Conservation (phyloP, 2,329 filamentous ascomycete species). For the Aspergillus ustus region DNA sequence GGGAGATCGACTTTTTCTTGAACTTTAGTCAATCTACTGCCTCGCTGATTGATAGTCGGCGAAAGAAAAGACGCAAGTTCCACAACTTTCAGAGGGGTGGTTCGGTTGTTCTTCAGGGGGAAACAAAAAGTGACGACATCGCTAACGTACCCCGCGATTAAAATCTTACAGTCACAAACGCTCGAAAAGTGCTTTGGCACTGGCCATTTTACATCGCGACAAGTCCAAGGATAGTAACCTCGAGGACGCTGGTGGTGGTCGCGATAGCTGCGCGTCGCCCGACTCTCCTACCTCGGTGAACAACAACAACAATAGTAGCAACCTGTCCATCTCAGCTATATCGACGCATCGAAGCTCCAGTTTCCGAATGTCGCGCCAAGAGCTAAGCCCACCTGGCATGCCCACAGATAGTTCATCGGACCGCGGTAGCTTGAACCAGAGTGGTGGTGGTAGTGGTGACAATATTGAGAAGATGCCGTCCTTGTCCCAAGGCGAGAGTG, state of each 20-base stretch:
- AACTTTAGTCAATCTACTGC: background rate
- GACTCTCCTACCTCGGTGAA: conserved; percentile 30
- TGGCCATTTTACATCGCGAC: conserved; percentile 59
- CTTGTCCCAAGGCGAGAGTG: conserved; percentile 37
- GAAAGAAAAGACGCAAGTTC: too few relatives aligned
- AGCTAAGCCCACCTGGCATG: conserved; percentile 28
- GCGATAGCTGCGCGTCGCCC: conserved; percentile 31
- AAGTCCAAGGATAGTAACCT: conserved; percentile 52
- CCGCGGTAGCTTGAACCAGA: conserved; percentile 30
- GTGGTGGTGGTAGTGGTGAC: conserved; percentile 18
- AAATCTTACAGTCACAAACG: conserved; percentile 53
- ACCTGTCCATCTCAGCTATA: conserved; percentile 34
- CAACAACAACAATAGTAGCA: conserved; percentile 30
- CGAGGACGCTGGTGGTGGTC: conserved; percentile 29
- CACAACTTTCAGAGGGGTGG: background rate
- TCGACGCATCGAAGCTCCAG: conserved; percentile 37
- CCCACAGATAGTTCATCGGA: conserved; percentile 33
- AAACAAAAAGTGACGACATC: conserved; percentile 8
- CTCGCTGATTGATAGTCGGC: background rate
- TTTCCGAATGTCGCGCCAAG: conserved; percentile 35
- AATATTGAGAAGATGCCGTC: conserved; percentile 40
- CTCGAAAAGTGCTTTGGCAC: conserved; percentile 58
- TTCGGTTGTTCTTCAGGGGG: background rate
- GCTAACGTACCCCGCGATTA: conserved; percentile 38
- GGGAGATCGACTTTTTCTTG: too few relatives aligned